These are phyloP conservation scores for Austropuccinia psidii DNA, from an alignment of 1,284 basidiomycete species.

Conservation along the genomic window DNA sequence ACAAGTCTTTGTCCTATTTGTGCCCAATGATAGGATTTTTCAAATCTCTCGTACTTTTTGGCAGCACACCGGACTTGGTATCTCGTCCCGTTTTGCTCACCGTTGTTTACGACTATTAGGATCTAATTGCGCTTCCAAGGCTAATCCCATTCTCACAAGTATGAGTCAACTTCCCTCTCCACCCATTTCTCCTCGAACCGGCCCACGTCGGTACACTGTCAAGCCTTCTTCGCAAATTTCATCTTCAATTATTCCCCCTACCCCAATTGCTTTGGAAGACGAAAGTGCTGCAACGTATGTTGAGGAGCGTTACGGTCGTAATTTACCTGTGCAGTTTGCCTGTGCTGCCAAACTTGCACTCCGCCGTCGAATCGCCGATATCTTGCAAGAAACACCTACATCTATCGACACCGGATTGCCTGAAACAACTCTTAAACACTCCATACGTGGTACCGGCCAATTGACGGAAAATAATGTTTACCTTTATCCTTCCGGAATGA, in stretches of 20 bases:
- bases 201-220: slow-evolving; percentile 5
- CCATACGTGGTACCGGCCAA: slow-evolving; percentile 48
- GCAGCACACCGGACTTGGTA: slow-evolving; percentile 88
- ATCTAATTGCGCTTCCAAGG: too few relatives aligned
- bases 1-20: slow-evolving; percentile 64
- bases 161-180: not conserved
- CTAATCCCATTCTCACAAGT: slow-evolving; percentile 43
- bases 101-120: slow-evolving; percentile 64
- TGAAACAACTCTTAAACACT: slow-evolving; percentile 51
- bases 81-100: slow-evolving; percentile 80
- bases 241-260: not conserved
- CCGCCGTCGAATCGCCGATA: slow-evolving; percentile 78
- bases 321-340: slow-evolving; percentile 68
- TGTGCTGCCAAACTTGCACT: slow-evolving; percentile 75
- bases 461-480: slow-evolving; percentile 55
- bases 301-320: slow-evolving; percentile 92
- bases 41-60: slow-evolving; percentile 80
- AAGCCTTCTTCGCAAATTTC: not conserved
- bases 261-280: slow-evolving; percentile 42
- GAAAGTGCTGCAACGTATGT: slow-evolving; percentile 56
- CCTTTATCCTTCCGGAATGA: slow-evolving; percentile 25
- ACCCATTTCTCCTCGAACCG: not conserved
- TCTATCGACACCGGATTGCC: slow-evolving; percentile 51
- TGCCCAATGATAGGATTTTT: slow-evolving; percentile 52
- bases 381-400: slow-evolving; percentile 51